Evolutionary conservation across 371 early-diverging fungal species (phyloP), one percentile per base, ranked within the genome.

Genomic region (Syncephalastrum sp.): DNA sequence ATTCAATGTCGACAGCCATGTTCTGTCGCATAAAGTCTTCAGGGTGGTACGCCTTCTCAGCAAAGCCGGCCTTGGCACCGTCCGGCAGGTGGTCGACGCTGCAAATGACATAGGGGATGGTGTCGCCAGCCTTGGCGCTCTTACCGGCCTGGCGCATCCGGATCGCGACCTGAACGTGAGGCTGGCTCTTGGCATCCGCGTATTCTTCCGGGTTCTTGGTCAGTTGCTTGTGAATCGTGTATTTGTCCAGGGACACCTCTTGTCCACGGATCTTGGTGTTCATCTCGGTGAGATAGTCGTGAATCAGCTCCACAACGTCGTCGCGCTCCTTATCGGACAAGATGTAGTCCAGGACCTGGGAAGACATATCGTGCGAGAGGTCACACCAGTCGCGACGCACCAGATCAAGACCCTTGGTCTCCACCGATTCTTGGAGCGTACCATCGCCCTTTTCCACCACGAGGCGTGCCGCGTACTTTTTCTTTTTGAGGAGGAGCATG

Each of bases 301-400:
- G 93, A 48, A 97, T 91, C 7, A 75, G 77, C 5, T 88, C 77
- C 0, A 95, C 74, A 0, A 90, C 86, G 5, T 89, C 86, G 51
- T 94, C 95, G 4, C 89, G 82, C 47, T 87, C 84, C 42, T 75
- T 77, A 7, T 82, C 79, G 0, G 90, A 86, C 25, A 98, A 83
- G 43, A 98, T 87, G 59, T 86, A 83, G 12, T 87, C 65, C 48
- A 99, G 75, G 13, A 93, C 86, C 66, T 77, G 84, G 77, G 80
- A 74, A 8, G 94, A 95, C 4, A 93, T 91, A 46, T 97, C 94
- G 54, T 90, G 92, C 23, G 94, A 92, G 41, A 97, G 79, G 19
- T 80, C 92, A 74, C 98, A 99, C 97, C 99, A 99, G 77, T 99
- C 99, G 61, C 99, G 80, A 62, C 99, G 87, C 0, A 98, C 98